Conservation (phyloP, 176 grass and related monocot species). For the Oryza rufipogon region DNA sequence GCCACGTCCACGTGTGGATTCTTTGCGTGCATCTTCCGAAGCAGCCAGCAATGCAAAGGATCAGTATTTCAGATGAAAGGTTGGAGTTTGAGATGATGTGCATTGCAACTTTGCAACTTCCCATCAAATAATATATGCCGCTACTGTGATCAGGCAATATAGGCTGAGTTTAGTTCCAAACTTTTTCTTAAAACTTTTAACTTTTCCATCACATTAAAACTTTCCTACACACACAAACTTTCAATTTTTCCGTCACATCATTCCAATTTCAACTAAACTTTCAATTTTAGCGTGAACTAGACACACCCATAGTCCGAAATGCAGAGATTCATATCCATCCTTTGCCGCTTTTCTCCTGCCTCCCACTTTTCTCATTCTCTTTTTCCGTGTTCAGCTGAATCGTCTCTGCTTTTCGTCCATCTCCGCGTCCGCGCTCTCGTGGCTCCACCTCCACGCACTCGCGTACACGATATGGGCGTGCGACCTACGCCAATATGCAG, state of each 20-base stretch:
- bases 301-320: background rate
- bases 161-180: too few relatives aligned
- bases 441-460: slow-evolving; percentile 23
- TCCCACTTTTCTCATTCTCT: background rate
- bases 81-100: background rate
- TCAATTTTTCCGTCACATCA: too few relatives aligned
- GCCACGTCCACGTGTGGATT: background rate
- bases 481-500: slow-evolving; percentile 28
- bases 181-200: too few relatives aligned
- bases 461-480: slow-evolving; percentile 15
- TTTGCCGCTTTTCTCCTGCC: background rate
- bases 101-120: background rate
- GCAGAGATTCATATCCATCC: background rate
- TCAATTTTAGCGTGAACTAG: too few relatives aligned
- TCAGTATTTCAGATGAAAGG: background rate
- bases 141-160: background rate
- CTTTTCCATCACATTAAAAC: too few relatives aligned
- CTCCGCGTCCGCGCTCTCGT: background rate
- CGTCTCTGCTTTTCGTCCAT: slow-evolving; percentile 1
- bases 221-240: too few relatives aligned
- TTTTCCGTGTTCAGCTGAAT: background rate
- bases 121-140: background rate
- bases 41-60: background rate
- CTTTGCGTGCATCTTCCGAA: slow-evolving; percentile 25
- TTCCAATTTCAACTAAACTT: too few relatives aligned